Percentiles rank a stretch among this genome's conserved stretches.
These are phyloP conservation scores for Debaryomyces maramus DNA, from an alignment of 805 yeast species.

Conservation along the genomic window DNA sequence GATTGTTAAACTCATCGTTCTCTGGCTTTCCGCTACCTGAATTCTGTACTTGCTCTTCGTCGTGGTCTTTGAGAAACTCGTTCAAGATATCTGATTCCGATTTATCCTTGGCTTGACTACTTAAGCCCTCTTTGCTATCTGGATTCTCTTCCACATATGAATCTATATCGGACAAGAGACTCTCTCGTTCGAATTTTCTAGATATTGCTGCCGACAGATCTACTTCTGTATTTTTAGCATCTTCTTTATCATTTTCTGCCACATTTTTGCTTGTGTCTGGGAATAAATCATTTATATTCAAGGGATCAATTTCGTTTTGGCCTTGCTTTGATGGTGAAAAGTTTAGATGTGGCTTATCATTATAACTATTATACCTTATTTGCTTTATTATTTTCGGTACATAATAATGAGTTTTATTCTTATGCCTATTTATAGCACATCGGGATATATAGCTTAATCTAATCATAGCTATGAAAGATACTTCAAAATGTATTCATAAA, in stretches of 20 bases:
- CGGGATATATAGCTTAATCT: neutral
- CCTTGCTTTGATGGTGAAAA: too few relatives aligned
- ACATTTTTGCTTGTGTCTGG: neutral
- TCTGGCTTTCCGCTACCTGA: slow-evolving; percentile 5
- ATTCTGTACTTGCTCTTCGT: neutral
- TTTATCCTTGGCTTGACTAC: slow-evolving; percentile 1
- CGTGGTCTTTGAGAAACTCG: neutral
- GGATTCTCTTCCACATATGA: neutral
- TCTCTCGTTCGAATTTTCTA: neutral
- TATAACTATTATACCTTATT: too few relatives aligned
- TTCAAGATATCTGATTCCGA: neutral
- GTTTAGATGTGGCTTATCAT: too few relatives aligned
- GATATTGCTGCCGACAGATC: neutral
- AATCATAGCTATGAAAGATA: neutral
- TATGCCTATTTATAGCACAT: too few relatives aligned
- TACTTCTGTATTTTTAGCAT: neutral
- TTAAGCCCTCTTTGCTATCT: neutral
- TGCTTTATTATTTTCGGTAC: too few relatives aligned
- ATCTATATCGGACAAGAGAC: neutral
- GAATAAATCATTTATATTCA: neutral
- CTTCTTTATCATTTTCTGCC: neutral
- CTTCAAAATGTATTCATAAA: too few relatives aligned
- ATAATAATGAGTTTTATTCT: too few relatives aligned
- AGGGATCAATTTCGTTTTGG: neutral
- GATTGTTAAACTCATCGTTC: slow-evolving; percentile 5